These are phyloP conservation scores for Fraxinus floribunda DNA, from an alignment of 305 asterid species.

Conservation along the genomic window DNA sequence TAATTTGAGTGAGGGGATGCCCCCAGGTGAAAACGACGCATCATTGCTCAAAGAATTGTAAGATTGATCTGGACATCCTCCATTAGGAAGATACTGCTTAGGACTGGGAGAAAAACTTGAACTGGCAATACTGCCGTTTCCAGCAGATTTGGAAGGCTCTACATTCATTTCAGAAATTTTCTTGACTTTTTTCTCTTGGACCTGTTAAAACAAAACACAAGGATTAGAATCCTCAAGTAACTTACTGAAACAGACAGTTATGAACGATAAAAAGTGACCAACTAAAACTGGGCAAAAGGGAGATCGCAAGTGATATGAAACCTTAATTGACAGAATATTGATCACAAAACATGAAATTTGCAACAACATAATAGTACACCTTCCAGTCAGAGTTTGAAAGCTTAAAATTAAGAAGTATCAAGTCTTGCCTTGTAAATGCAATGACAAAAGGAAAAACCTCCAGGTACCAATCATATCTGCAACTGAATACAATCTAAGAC, in stretches of 20 bases:
- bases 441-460: neutral
- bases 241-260: neutral
- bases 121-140: constrained; percentile 63
- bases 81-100: constrained; percentile 61
- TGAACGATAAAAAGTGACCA: neutral
- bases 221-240: neutral
- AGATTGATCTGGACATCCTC: constrained; percentile 52
- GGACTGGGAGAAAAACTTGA: constrained; percentile 66
- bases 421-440: neutral
- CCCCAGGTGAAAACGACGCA: constrained; percentile 60
- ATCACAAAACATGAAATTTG: neutral
- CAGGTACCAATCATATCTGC: constrained; percentile 7
- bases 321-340: neutral
- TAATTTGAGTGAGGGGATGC: constrained; percentile 64
- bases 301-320: neutral
- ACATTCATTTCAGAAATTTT: constrained; percentile 77
- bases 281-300: neutral
- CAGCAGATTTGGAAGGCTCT: constrained; percentile 63
- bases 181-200: constrained; percentile 93
- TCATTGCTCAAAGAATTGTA: constrained; percentile 57
- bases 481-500: constrained; percentile 8
- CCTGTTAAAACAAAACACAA: constrained; percentile 45
- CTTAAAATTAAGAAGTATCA: neutral
- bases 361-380: neutral
- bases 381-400: neutral